A percentile compares a stretch with the other conserved stretches of the same genome.
These are phyloP conservation scores for Fragaria nilgerrensis DNA, from an alignment of 306 rosid species.

Conservation along the genomic window DNA sequence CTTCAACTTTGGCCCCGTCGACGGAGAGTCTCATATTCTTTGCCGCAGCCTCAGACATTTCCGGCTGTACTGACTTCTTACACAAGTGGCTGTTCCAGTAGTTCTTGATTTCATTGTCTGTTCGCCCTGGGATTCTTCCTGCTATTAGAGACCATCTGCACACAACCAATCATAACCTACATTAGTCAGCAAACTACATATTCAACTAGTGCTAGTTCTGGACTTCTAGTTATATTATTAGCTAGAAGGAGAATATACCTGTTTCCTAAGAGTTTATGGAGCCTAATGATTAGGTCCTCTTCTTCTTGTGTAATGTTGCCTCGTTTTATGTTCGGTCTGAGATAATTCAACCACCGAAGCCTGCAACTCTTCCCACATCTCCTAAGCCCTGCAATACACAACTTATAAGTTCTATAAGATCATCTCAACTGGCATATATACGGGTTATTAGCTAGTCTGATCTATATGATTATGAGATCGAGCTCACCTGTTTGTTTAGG, in stretches of 20 bases:
- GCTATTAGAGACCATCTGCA: constrained; percentile 42
- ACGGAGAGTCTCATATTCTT: neutral
- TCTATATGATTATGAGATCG: neutral
- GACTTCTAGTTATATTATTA: too few species aligned
- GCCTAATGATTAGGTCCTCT: constrained; percentile 40
- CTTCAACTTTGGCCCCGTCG: neutral
- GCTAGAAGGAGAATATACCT: neutral
- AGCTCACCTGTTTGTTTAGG: constrained; percentile 33
- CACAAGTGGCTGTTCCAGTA: constrained; percentile 33
- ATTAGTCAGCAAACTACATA: neutral
- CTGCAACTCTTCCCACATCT: constrained; percentile 49
- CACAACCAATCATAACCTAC: neutral
- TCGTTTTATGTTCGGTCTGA: constrained; percentile 38
- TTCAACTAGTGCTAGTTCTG: neutral
- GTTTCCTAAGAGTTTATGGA: constrained; percentile 41
- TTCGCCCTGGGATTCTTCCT: constrained; percentile 46
- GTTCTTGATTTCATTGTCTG: constrained; percentile 44
- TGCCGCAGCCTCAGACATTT: neutral
- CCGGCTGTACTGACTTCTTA: constrained; percentile 9
- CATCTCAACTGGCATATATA: neutral
- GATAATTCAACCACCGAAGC: constrained; percentile 40
- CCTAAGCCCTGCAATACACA: constrained; percentile 28
- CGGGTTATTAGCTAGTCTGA: neutral
- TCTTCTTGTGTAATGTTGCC: constrained; percentile 41
- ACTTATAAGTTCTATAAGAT: neutral